Conservation (phyloP, 805 yeast genomes). For the Cyberlindnera misumaiensis region DNA sequence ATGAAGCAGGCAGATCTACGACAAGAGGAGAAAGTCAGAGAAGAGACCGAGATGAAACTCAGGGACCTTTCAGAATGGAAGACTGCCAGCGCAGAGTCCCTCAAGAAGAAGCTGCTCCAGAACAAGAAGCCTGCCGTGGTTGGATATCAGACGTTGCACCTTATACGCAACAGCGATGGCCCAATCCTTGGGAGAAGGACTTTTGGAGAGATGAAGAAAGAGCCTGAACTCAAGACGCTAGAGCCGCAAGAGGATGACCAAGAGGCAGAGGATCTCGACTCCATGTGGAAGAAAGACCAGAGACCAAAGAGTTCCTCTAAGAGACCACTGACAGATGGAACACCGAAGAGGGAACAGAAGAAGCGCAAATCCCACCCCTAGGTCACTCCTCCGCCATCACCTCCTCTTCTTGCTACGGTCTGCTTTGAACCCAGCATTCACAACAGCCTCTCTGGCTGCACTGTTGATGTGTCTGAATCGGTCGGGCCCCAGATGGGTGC, state of each 20-base stretch:
- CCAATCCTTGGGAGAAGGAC: slow-evolving; percentile 24
- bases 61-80: slow-evolving; percentile 35
- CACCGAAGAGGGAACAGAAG: slow-evolving; percentile 12
- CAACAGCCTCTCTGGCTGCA: slow-evolving; percentile 78
- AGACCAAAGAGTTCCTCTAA: slow-evolving; percentile 9
- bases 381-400: slow-evolving; percentile 13
- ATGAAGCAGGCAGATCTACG: slow-evolving; percentile 41
- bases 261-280: slow-evolving; percentile 9
- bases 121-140: slow-evolving; percentile 27
- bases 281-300: slow-evolving; percentile 21
- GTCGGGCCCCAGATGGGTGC: slow-evolving; percentile 86
- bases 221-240: slow-evolving; percentile 4
- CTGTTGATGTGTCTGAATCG: slow-evolving; percentile 90
- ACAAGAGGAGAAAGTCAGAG: slow-evolving; percentile 27
- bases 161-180: slow-evolving; percentile 12
- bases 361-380: slow-evolving; percentile 16
- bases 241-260: slow-evolving; percentile 5
- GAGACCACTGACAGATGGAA: slow-evolving; percentile 8
- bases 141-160: slow-evolving; percentile 36
- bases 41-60: slow-evolving; percentile 30
- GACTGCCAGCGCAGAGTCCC: slow-evolving; percentile 18
- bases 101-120: slow-evolving; percentile 21
- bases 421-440: slow-evolving; percentile 47
- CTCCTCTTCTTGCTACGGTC: slow-evolving; percentile 24
- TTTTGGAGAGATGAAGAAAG: slow-evolving; percentile 22